Evolutionary conservation across 2,329 filamentous ascomycete genomes (phyloP).

Genomic region (Tolypocladium paradoxum): DNA sequence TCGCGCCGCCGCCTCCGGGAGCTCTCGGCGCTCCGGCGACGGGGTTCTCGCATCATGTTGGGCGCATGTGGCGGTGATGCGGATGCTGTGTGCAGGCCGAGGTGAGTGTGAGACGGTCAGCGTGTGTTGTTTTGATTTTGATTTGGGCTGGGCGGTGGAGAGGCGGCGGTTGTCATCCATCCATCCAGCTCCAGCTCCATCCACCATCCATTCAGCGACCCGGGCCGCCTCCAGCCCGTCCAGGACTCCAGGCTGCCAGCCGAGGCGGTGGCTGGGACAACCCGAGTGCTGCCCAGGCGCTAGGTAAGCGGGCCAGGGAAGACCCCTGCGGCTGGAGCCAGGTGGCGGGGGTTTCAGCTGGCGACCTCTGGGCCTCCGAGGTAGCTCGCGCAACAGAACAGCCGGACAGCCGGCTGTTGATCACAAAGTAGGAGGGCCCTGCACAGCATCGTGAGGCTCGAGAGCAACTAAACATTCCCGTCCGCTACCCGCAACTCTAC

Average conservation of each 20-base stretch:
- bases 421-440: no score
- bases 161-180: not conserved
- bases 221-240: no score
- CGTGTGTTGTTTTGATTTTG: slow-evolving; percentile 2
- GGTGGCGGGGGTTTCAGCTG: not conserved
- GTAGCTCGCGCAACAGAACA: not conserved
- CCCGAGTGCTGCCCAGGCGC: not conserved
- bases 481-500: not conserved
- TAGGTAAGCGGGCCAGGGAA: not conserved
- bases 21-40: slow-evolving; percentile 45
- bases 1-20: slow-evolving; percentile 36
- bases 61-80: slow-evolving; percentile 9
- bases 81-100: not conserved
- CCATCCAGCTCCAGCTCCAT: no score
- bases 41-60: slow-evolving; percentile 43
- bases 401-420: not conserved
- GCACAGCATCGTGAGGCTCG: not conserved
- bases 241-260: not conserved
- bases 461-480: not conserved
- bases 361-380: no score
- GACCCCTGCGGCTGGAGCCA: not conserved
- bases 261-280: not conserved
- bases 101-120: not conserved
- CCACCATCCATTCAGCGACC: not conserved
- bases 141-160: not conserved